Percentiles rank a stretch among this genome's conserved stretches.
phyloP scores from a whole-genome alignment of 208 protist genomes.

The Herpetomonas samuelpessoai region DNA sequence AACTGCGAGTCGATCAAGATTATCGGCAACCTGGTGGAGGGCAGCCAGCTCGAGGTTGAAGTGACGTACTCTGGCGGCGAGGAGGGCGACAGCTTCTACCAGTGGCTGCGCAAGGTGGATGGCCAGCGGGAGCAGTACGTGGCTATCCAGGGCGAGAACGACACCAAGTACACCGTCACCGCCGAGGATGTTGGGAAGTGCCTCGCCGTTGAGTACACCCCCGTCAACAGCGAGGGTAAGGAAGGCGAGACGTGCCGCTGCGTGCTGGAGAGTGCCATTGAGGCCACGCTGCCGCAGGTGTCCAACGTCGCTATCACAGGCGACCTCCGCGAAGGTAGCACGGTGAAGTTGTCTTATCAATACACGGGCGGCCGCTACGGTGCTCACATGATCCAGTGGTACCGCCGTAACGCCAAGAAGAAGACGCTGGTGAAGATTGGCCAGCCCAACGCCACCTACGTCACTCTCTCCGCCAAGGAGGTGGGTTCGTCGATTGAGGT shows the following conservation, averaged over 20 bases:
- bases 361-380: conserved; percentile 85
- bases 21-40: conserved; percentile 83
- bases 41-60: conserved; percentile 77
- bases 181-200: conserved; percentile 85
- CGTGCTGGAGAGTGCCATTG: conserved; percentile 86
- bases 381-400: conserved; percentile 87
- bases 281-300: conserved; percentile 57
- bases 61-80: conserved; percentile 83
- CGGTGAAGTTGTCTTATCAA: conserved; percentile 72
- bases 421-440: conserved; percentile 57
- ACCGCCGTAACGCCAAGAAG: conserved; percentile 52
- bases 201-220: conserved; percentile 91
- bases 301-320: conserved; percentile 67
- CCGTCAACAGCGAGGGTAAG: conserved; percentile 75
- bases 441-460: conserved; percentile 58
- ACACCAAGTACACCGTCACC: conserved; percentile 71
- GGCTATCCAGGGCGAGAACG: conserved; percentile 78
- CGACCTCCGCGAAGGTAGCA: conserved; percentile 61
- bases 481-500: conserved; percentile 88
- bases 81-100: conserved; percentile 86
- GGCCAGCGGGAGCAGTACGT: conserved; percentile 59
- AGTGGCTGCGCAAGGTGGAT: conserved; percentile 87
- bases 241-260: conserved; percentile 90
- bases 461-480: conserved; percentile 67
- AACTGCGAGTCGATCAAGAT: conserved; percentile 91